A percentile compares a stretch with the other conserved stretches of the same genome.
Conservation (phyloP, 345 rosid species). For the Arabidopsis arenosa region DNA sequence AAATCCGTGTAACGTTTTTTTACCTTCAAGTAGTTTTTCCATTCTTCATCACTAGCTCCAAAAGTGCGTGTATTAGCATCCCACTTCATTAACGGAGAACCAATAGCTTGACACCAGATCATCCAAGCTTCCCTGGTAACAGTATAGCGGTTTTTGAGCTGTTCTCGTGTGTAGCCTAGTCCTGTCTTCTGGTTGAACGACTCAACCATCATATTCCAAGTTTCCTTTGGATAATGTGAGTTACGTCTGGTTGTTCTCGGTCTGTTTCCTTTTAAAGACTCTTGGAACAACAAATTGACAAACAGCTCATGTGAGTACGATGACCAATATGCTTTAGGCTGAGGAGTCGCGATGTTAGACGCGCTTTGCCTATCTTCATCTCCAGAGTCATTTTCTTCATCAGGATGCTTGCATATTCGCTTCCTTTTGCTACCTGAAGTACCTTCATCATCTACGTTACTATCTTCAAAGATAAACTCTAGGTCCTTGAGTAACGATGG, state of each 20-base stretch:
- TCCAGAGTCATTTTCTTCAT: conserved; percentile 30
- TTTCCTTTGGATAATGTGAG: conserved; percentile 50
- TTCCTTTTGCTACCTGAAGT: conserved; percentile 27
- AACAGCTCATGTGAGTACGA: conserved; percentile 51
- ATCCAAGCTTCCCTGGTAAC: conserved; percentile 54
- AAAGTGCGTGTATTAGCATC: conserved; percentile 47
- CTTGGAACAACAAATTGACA: conserved; percentile 47
- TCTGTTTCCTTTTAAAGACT: conserved; percentile 50
- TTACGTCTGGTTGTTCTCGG: conserved; percentile 9
- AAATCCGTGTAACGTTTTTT: background rate
- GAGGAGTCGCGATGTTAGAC: conserved; percentile 33
- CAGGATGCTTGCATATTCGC: conserved; percentile 22
- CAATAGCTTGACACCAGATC: conserved; percentile 54
- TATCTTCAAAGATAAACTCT: conserved; percentile 48
- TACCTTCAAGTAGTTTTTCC: conserved; percentile 47
- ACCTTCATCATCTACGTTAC: conserved; percentile 32
- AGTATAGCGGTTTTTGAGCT: conserved; percentile 45
- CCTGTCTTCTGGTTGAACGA: conserved; percentile 49
- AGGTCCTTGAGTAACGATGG: conserved; percentile 48
- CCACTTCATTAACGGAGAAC: conserved; percentile 54
- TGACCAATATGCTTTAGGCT: conserved; percentile 48
- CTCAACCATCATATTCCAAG: conserved; percentile 49
- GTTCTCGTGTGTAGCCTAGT: conserved; percentile 38
- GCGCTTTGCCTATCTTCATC: conserved; percentile 40
- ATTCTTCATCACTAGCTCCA: conserved; percentile 53